Conservation (phyloP, 441 rosid genomes). For the Raphanus hybrid region DNA sequence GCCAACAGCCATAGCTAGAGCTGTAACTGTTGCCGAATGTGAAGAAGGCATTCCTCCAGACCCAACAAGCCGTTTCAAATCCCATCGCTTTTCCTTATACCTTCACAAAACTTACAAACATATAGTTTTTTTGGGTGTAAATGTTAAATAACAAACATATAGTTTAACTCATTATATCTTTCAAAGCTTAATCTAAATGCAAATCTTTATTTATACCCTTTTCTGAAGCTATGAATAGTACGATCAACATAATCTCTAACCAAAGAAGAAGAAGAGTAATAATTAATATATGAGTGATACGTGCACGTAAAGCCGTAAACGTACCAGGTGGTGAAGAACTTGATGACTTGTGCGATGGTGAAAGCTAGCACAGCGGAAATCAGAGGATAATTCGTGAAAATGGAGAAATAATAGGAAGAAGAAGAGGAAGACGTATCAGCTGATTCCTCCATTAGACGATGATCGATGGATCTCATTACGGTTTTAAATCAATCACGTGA, state of each 20-base stretch:
- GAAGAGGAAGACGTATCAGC: conserved; percentile 31
- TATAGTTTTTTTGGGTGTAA: no score
- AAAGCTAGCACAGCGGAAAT: conserved; percentile 64
- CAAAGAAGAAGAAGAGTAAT: not conserved
- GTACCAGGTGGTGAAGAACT: conserved; percentile 79
- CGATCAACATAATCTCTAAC: not conserved
- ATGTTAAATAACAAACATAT: conserved; percentile 45
- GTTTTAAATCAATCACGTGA: not conserved
- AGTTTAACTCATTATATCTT: conserved; percentile 13
- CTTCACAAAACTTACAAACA: conserved; percentile 49
- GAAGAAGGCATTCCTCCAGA: conserved; percentile 84
- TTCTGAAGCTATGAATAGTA: not conserved
- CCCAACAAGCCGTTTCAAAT: conserved; percentile 63
- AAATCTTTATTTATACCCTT: not conserved
- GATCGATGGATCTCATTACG: conserved; percentile 26
- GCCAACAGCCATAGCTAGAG: conserved; percentile 63
- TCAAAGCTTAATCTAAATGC: not conserved
- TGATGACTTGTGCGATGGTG: conserved; percentile 69
- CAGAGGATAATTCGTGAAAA: conserved; percentile 70
- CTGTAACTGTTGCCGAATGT: conserved; percentile 72
- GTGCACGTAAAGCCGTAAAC: not conserved
- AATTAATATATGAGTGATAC: not conserved
- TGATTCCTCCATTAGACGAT: conserved; percentile 36
- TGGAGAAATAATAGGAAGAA: conserved; percentile 44
- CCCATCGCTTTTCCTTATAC: conserved; percentile 66